Base-by-base conservation (phyloP, 2,329 filamentous ascomycete species). In the Botryotinia convoluta region DNA sequence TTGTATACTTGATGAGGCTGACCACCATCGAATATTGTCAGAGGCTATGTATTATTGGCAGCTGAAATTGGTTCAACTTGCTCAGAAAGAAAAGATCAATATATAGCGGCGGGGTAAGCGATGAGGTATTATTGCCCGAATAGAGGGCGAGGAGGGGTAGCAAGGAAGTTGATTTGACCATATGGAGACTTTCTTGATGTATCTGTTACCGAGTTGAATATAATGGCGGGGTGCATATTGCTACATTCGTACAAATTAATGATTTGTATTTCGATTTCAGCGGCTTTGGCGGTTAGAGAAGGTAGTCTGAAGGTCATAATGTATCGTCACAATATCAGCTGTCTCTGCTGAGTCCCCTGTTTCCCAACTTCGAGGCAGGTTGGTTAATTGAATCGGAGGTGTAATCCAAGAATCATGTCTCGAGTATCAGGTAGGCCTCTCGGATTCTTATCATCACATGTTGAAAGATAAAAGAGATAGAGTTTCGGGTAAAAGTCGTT, bases 401-500 rank as follows among this genome's bases (percentile, higher is more conserved):
- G 51, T 51, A 39, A 32, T n/a, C 26, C 51, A 37, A 69, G 37
- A 69, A 32, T 26, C 26, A n/a, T 57, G 8, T 39, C 37, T 69
- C 5, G 14, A 67, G 32, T 37, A 29, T 29, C n/a, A 29, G 51
- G n/a, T 62, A 51, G 44, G 8, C n/a, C 35, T 67, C n/a, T 39
- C 64, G 51, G 26, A 69, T 37, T 69, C 51, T 45, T 69, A 35
- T 61, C 48, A 60, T 69, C 67, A 69, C 67, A 69, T 69, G 67
- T 44, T n/a, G 51, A 35, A 44, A 60, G 54, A 69, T 42, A 69
- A 69, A 57, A 69, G 39, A 60, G 51, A 45, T 29, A 57, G 35
- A 57, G 26, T 57, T 57, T 42, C 64, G 45, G 35, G 45, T 14
- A 57, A 57, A 68, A 57, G 35, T 29, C 16, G 32, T 42, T 14